Base-by-base conservation (phyloP, 805 yeast species). In the Pichia heedii region DNA sequence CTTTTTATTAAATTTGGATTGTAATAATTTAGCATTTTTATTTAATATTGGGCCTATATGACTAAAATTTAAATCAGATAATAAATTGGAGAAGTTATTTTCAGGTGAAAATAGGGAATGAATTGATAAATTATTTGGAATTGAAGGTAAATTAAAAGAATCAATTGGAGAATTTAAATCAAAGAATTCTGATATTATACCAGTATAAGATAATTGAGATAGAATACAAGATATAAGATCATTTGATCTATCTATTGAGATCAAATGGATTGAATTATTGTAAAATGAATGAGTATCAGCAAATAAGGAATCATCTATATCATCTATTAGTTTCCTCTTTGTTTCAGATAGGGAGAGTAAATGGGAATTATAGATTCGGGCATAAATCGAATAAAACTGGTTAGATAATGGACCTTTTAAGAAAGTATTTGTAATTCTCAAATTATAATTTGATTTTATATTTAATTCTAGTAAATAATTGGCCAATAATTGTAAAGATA, bases 151-250 rank as follows among this genome's bases (percentile, higher is more conserved):
- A 29, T 2, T 29, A 29, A 29, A 15, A 22, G 35, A 11, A 13
- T 52, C 3, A 53, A 65, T 47, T 71, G 72, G 12, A 69, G 56
- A 13, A 70, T 66, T 6, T 29, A 81, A 63, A 5, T 74, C 77
- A 50, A 77, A 70, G 12, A 77, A 58, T 52, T 89, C 96, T 57
- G 84, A 89, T 19, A 88, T 66, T 15, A 93, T 66, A 0, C 97
- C 98, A 16, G 75, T 68, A 58, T 89, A 90, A 2, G 87, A 84
- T 52, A 89, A 63, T 54, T 89, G 97, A 22, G 79, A 76, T 43
- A 87, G 63, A 11, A 86, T 54, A 1, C 87, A 81, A 1, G 95
- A 77, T 5, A 84, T 60, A 36, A 76, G 71, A 62, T 90, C 98
- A 24, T 81, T 59, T 42, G 80, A 76, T 39, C 98, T 67, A 56